phyloP scores from a whole-genome alignment of 2,329 filamentous ascomycete species.

The Daldinia sp. region DNA sequence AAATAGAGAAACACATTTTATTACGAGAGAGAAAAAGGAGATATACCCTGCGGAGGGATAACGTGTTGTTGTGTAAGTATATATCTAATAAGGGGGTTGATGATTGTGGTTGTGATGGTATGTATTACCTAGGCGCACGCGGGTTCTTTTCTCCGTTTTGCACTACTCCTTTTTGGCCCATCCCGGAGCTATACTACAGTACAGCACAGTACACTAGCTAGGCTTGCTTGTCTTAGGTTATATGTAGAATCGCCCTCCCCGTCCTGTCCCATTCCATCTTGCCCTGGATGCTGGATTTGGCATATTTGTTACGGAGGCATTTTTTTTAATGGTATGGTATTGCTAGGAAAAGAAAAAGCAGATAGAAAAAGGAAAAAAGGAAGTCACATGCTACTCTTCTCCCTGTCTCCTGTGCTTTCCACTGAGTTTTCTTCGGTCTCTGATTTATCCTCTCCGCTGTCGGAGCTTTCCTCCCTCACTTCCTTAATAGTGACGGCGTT shows the following conservation, averaged over 20 bases:
- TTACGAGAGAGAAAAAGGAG: slow-evolving; percentile 9
- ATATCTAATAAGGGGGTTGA: slow-evolving; percentile 27
- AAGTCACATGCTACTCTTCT: slow-evolving; percentile 6
- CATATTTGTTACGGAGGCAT: neutral
- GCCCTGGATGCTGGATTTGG: slow-evolving; percentile 8
- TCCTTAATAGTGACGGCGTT: neutral
- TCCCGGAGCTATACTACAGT: neutral
- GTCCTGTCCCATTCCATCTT: neutral
- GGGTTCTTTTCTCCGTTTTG: slow-evolving; percentile 2
- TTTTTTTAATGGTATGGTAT: slow-evolving; percentile 7
- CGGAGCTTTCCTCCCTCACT: slow-evolving; percentile 9
- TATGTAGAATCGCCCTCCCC: slow-evolving; percentile 1
- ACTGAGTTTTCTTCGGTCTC: neutral
- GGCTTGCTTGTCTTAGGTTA: slow-evolving; percentile 19
- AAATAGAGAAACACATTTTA: slow-evolving; percentile 12
- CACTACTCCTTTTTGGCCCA: neutral
- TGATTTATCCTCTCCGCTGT: slow-evolving; percentile 4
- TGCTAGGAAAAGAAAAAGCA: neutral
- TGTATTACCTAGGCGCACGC: slow-evolving; percentile 4
- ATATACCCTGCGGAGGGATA: slow-evolving; percentile 19
- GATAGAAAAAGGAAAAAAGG: slow-evolving; percentile 11
- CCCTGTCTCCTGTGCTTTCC: neutral
- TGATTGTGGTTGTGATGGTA: slow-evolving; percentile 1
- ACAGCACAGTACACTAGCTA: neutral
- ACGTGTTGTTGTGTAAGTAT: slow-evolving; percentile 34